These are phyloP conservation scores for Meredithiella fracta DNA, from an alignment of 2,329 filamentous ascomycete species.

Conservation along the genomic window DNA sequence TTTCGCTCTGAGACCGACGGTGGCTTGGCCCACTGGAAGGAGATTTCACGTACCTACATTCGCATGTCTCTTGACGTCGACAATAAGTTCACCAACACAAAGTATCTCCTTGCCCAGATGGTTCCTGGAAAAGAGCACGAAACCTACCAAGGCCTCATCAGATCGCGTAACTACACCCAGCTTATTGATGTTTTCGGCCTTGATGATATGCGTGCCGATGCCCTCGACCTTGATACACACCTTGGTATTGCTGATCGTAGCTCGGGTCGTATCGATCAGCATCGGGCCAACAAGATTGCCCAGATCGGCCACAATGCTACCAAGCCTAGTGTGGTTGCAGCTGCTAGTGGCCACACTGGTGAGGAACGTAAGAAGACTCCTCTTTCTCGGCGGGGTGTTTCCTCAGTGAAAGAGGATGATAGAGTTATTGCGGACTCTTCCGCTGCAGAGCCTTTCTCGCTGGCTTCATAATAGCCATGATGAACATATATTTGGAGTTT, in stretches of 20 bases:
- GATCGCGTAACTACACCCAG: conserved; percentile 54
- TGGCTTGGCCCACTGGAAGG: conserved; percentile 55
- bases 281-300: conserved; percentile 12
- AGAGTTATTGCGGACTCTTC: conserved; percentile 15
- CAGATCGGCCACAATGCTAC: conserved; percentile 18
- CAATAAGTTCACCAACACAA: conserved; percentile 85
- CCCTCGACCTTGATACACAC: conserved; percentile 46
- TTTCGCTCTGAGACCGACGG: conserved; percentile 58
- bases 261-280: conserved; percentile 11
- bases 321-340: conserved; percentile 25
- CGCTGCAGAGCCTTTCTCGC: not conserved
- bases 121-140: conserved; percentile 58
- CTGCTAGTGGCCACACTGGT: conserved; percentile 30
- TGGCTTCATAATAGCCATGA: conserved; percentile 3
- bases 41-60: conserved; percentile 64
- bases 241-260: conserved; percentile 26
- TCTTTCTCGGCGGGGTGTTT: conserved; percentile 22
- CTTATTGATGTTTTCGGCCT: conserved; percentile 49
- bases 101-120: conserved; percentile 73
- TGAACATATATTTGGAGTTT: not conserved
- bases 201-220: conserved; percentile 44
- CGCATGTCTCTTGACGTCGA: conserved; percentile 56
- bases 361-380: conserved; percentile 20
- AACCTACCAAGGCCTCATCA: conserved; percentile 43
- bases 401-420: conserved; percentile 5